Conservation (phyloP, 1,284 basidiomycete genomes). For the Ustilago lituana region DNA sequence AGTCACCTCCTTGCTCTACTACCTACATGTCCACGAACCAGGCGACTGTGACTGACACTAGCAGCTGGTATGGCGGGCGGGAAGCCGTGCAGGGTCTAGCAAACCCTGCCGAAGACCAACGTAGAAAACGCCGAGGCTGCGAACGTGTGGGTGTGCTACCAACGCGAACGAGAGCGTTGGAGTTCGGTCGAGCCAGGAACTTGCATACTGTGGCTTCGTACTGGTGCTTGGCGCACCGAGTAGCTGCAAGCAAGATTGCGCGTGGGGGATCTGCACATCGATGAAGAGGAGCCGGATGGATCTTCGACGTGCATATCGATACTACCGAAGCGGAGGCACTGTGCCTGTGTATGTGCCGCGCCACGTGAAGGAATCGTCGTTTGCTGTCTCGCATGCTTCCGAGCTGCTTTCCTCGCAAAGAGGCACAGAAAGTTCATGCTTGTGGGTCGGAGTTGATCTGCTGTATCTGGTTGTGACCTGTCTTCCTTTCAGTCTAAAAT, state of each 20-base stretch:
- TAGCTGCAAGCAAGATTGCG: no score
- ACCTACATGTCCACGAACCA: no score
- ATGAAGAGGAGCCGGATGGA: neutral
- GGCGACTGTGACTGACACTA: neutral
- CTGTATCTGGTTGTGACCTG: no score
- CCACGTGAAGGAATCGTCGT: constrained; percentile 18
- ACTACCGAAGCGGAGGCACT: neutral
- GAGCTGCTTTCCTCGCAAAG: constrained; percentile 1
- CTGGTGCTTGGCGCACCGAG: constrained; percentile 3
- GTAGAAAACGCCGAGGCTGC: neutral
- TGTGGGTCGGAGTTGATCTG: constrained; percentile 6
- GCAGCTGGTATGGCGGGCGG: neutral
- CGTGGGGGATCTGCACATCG: constrained; percentile 3
- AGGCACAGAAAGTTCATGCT: neutral
- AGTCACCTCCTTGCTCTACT: no score
- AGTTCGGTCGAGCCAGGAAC: constrained; percentile 1
- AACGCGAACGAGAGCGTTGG: no score
- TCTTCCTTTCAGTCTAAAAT: no score
- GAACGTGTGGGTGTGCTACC: neutral
- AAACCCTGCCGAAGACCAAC: neutral
- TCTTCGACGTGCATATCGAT: constrained; percentile 21
- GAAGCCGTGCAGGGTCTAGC: neutral
- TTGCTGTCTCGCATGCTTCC: neutral
- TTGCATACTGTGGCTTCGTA: neutral
- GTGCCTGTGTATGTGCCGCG: no score